A percentile compares a stretch with the other conserved stretches of the same genome.
phyloP scores from a whole-genome alignment of 139 green algal genomes.

The Gonium pectorale region DNA sequence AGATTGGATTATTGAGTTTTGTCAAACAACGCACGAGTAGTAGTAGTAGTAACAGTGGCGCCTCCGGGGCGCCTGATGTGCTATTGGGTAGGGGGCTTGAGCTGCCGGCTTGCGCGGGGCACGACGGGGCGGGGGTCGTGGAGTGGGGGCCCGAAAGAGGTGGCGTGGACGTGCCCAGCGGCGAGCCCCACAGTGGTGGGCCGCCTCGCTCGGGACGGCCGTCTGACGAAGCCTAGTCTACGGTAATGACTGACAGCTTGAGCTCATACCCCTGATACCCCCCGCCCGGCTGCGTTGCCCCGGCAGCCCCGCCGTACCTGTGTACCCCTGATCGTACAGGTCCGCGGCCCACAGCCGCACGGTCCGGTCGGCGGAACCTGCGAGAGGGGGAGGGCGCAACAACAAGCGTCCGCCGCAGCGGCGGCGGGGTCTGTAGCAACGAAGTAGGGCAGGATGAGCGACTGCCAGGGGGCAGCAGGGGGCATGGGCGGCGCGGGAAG shows the following conservation, averaged over 20 bases:
- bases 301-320: neutral
- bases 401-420: no score
- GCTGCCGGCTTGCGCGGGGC: no score
- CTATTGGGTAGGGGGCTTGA: neutral
- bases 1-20: neutral
- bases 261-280: neutral
- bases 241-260: neutral
- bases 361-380: constrained; percentile 61
- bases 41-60: neutral
- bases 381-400: neutral
- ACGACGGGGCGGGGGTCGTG: neutral
- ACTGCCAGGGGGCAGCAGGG: no score
- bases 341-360: constrained; percentile 56
- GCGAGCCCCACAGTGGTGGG: no score
- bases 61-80: no score
- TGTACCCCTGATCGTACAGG: constrained; percentile 16
- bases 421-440: no score
- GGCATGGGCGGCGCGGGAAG: no score
- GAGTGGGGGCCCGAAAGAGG: no score
- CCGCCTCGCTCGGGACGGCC: neutral
- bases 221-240: neutral
- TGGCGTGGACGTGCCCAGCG: no score
- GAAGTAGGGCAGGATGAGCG: no score
- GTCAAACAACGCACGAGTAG: neutral
- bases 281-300: neutral